Percentiles rank a stretch among this genome's conserved stretches.
These are phyloP conservation scores for Leucocoprinus birnbaumii DNA, from an alignment of 768 basidiomycete genomes.

Conservation along the genomic window DNA sequence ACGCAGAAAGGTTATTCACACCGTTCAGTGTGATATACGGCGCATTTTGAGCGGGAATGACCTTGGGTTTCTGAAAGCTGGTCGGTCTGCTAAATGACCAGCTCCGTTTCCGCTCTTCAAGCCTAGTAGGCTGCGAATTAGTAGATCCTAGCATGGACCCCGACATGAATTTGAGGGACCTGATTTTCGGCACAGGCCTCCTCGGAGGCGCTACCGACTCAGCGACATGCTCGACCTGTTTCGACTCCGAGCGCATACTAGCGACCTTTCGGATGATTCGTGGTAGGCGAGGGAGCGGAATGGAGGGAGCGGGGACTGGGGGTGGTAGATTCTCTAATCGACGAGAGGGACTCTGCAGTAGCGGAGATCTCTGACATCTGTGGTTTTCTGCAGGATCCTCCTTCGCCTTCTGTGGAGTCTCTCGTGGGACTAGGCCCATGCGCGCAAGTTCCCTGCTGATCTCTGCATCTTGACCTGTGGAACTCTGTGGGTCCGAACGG, in stretches of 20 bases:
- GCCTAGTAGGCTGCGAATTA: constrained; percentile 6
- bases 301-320: constrained; percentile 4
- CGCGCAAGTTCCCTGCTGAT: neutral
- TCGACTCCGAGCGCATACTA: constrained; percentile 28
- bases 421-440: neutral
- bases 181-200: constrained; percentile 23
- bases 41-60: neutral
- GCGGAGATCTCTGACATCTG: neutral
- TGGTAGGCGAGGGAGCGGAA: constrained; percentile 18
- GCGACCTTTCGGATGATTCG: constrained; percentile 34
- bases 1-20: neutral
- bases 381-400: neutral
- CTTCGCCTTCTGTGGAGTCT: neutral
- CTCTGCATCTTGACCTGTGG: neutral
- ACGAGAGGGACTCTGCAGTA: constrained; percentile 1
- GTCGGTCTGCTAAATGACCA: constrained; percentile 2
- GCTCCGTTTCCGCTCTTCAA: neutral
- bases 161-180: constrained; percentile 22
- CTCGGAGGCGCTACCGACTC: constrained; percentile 9
- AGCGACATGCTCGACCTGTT: constrained; percentile 10
- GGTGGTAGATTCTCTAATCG: constrained; percentile 4
- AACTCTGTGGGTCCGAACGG: neutral
- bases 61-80: constrained; percentile 1
- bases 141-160: constrained; percentile 10
- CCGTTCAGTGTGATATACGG: neutral